Conservation (phyloP, 2,329 filamentous ascomycete genomes). For the Leptographium galeiforme region DNA sequence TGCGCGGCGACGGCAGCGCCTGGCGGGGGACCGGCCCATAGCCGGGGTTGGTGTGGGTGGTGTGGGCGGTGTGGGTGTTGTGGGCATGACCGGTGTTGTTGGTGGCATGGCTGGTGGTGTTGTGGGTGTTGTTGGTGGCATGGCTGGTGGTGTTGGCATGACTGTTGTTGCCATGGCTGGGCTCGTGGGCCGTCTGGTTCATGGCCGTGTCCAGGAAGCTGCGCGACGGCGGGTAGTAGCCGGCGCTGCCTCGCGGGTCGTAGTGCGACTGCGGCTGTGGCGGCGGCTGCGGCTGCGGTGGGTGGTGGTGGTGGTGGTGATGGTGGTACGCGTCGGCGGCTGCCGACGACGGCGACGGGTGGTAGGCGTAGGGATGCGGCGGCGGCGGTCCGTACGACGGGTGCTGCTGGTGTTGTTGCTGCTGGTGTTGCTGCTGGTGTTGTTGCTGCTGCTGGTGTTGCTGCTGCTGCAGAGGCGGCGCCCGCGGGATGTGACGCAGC, state of each 20-base stretch:
- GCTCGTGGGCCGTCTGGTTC: not conserved
- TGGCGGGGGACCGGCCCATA: not conserved
- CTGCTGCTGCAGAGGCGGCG: not conserved
- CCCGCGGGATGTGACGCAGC: too few species aligned
- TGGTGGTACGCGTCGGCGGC: too few species aligned
- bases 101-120: not conserved
- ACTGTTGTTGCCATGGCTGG: too few species aligned
- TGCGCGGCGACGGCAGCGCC: not conserved
- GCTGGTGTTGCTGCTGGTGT: not conserved
- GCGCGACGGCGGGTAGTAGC: conserved; percentile 1
- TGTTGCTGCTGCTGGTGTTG: not conserved
- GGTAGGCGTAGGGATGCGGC: too few species aligned
- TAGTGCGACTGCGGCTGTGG: not conserved
- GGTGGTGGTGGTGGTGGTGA: not conserved
- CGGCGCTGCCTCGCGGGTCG: not conserved
- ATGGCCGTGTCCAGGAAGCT: conserved; percentile 9
- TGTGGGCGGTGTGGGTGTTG: not conserved
- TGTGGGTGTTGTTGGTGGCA: not conserved
- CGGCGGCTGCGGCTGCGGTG: not conserved
- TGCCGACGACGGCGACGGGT: too few species aligned
- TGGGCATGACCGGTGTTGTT: not conserved
- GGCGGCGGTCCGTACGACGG: too few species aligned
- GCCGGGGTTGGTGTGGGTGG: not conserved
- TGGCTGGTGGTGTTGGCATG: too few species aligned
- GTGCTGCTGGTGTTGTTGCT: conserved; percentile 3